These are phyloP conservation scores for Talaromyces thailandensis DNA, from an alignment of 495 filamentous ascomycete species.

Conservation along the genomic window DNA sequence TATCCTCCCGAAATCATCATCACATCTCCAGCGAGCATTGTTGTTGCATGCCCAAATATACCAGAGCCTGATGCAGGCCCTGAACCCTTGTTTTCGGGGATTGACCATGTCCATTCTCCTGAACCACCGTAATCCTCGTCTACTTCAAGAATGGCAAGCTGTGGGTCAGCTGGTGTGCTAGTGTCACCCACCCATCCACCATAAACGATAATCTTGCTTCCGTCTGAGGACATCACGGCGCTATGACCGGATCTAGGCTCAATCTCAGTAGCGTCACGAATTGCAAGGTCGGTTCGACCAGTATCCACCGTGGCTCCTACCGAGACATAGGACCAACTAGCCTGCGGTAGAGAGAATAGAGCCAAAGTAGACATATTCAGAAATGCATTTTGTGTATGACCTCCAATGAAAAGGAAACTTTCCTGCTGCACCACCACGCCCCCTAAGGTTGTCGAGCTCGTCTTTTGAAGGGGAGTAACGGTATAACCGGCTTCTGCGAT, in stretches of 20 bases:
- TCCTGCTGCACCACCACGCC: constrained; percentile 55
- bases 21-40: constrained; percentile 72
- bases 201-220: constrained; percentile 61
- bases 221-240: constrained; percentile 68
- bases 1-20: constrained; percentile 89
- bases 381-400: constrained; percentile 75
- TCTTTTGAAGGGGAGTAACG: constrained; percentile 60
- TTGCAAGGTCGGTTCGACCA: constrained; percentile 37
- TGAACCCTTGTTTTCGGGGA: constrained; percentile 38
- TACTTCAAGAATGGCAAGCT: constrained; percentile 66
- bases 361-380: constrained; percentile 90
- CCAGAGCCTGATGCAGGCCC: constrained; percentile 44
- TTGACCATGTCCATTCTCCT: constrained; percentile 65
- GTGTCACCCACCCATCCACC: constrained; percentile 89
- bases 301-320: constrained; percentile 38
- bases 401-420: constrained; percentile 74
- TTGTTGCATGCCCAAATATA: constrained; percentile 78
- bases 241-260: constrained; percentile 84
- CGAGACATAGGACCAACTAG: constrained; percentile 73
- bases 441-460: constrained; percentile 44
- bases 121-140: constrained; percentile 59
- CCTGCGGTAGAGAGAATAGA: constrained; percentile 75
- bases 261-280: constrained; percentile 31
- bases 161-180: constrained; percentile 63
- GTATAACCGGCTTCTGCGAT: constrained; percentile 83